Evolutionary conservation across 2,329 filamentous ascomycete genomes (phyloP).

Genomic region (Alternaria dauci): DNA sequence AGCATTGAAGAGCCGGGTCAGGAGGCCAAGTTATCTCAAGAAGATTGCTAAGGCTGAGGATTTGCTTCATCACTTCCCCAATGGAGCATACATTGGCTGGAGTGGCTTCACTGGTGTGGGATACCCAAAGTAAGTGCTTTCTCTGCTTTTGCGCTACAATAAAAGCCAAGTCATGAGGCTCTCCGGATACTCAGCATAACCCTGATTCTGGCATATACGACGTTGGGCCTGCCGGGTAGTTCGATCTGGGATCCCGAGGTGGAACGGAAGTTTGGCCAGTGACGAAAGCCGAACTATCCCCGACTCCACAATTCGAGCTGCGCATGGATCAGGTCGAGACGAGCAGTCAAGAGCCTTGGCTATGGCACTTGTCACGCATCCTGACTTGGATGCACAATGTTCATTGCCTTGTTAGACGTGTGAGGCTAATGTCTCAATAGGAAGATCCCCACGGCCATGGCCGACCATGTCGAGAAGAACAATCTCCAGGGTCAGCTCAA

Average conservation of each 20-base stretch:
- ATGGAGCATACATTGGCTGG: conserved; percentile 89
- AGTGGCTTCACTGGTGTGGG: conserved; percentile 90
- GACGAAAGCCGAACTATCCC: conserved; percentile 35
- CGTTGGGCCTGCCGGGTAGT: conserved; percentile 13
- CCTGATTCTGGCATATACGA: background rate
- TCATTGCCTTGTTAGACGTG: background rate
- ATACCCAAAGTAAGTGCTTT: conserved; percentile 76
- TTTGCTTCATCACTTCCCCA: conserved; percentile 80
- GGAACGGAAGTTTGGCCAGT: conserved; percentile 37
- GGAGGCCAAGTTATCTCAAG: conserved; percentile 77
- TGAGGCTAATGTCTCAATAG: conserved; percentile 53
- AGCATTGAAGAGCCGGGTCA: conserved; percentile 77
- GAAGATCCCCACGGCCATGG: conserved; percentile 83
- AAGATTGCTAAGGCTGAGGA: conserved; percentile 84
- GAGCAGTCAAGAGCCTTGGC: conserved; percentile 2
- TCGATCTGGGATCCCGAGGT: conserved; percentile 32
- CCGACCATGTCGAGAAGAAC: conserved; percentile 90
- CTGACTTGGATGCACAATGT: background rate
- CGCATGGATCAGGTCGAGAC: conserved; percentile 18
- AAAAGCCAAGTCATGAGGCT: background rate
- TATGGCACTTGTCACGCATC: conserved; percentile 12
- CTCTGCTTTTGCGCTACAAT: background rate
- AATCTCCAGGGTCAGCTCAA: conserved; percentile 82
- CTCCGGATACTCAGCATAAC: background rate
- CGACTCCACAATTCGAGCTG: conserved; percentile 24